phyloP scores from a whole-genome alignment of 306 rosid genomes.

The Myrica gale region DNA sequence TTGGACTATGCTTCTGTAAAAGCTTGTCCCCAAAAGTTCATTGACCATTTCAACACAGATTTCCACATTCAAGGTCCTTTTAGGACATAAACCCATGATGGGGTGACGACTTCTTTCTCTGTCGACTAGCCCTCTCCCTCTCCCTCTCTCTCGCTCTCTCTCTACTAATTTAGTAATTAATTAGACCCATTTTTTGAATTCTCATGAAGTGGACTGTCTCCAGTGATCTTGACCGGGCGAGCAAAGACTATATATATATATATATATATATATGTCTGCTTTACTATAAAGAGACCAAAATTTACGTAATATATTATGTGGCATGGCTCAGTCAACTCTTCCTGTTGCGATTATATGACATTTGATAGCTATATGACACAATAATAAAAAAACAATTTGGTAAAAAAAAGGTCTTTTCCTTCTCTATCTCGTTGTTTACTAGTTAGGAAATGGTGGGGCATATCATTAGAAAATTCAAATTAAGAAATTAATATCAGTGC shows the following conservation, averaged over 20 bases:
- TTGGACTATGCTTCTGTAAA: background rate
- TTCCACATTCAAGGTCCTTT: conserved; percentile 6
- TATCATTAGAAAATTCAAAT: conserved; percentile 20
- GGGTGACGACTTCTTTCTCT: background rate
- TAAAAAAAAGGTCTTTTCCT: conserved; percentile 18
- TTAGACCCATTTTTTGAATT: conserved; percentile 27
- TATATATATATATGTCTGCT: background rate
- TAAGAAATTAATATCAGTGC: background rate
- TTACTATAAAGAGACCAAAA: conserved; percentile 18
- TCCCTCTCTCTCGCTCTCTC: background rate
- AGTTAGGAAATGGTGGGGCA: conserved; percentile 26
- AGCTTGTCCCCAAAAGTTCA: background rate
- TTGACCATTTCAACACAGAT: background rate
- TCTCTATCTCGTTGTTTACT: conserved; percentile 12
- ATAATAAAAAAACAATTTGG: conserved; percentile 6
- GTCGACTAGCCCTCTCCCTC: conserved; percentile 21
- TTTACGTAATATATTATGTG: background rate
- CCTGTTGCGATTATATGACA: conserved; percentile 32
- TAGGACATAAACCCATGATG: background rate
- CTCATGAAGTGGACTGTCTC: conserved; percentile 29
- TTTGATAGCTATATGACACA: conserved; percentile 14
- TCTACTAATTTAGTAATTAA: conserved; percentile 3
- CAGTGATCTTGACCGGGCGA: conserved; percentile 29
- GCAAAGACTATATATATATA: conserved; percentile 9
- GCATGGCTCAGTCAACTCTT: conserved; percentile 34